Base-by-base conservation (phyloP, 2,329 filamentous ascomycete species). In the Apiospora marii region DNA sequence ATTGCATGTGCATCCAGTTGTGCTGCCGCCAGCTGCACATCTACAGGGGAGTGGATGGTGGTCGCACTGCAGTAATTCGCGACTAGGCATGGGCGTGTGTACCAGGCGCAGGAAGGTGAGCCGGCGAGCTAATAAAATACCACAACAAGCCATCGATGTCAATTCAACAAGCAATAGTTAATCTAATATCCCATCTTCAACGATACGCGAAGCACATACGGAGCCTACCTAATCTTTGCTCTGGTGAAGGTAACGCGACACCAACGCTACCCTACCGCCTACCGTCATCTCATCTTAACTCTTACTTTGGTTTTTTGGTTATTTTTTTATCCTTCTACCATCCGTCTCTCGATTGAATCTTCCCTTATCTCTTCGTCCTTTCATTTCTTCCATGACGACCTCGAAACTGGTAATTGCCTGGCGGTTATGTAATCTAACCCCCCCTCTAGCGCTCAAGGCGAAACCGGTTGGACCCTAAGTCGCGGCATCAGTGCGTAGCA, bases 111-210 rank as follows among this genome's bases (percentile, higher is more conserved):
- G 13, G 14, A 37, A 61, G 34, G 12, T 1, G 8, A 19, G 27
- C 16, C 13, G 16, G 16, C 6, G 27, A 6, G 27, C 19, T 34
- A 61, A 19, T 61, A 34, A 19, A 49, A 22, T 6, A 49, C 24
- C 27, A 58, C 49, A 27, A 27, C n/a, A 53, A 30, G 49, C 49
- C 49, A 3, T 30, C 27, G 4, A 30, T 30, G 27, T 30, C 27
- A 30, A 30, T 53, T 48, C 44, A 12, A 1, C 27, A 37, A 34
- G 27, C 53, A 34, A 34, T 34, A 8, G 30, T 3, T 19, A 34
- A 61, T 61, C 53, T 64, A 64, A 64, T 64, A 34, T 64, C 49
- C 49, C n/a, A 53, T 64, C 58, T 64, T 41, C 58, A 64, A 41
- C 58, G 58, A 41, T 64, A 64, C 58, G 34, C 58, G 58, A 64